A percentile compares a stretch with the other conserved stretches of the same genome.
phyloP scores from a whole-genome alignment of 805 yeast species.

The Nakazawaea anatomiae region DNA sequence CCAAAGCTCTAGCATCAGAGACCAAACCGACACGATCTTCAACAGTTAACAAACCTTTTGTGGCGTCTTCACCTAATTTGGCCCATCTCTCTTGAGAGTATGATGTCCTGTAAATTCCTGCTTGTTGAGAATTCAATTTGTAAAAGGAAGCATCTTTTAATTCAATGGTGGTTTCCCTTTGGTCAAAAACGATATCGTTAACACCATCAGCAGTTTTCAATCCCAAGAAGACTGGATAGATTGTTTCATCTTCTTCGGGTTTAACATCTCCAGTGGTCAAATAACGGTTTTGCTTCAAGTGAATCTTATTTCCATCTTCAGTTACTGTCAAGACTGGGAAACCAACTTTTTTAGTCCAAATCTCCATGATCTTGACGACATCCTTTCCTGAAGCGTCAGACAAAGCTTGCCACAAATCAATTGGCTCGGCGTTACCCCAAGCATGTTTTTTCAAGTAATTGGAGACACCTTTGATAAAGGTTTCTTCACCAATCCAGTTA shows the following conservation, averaged over 20 bases:
- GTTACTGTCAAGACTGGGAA: constrained; percentile 67
- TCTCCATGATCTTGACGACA: constrained; percentile 66
- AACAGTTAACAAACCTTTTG: constrained; percentile 53
- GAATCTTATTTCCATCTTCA: constrained; percentile 47
- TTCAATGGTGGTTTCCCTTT: constrained; percentile 33
- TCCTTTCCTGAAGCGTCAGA: constrained; percentile 67
- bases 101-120: constrained; percentile 71
- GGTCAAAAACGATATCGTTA: constrained; percentile 52
- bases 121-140: constrained; percentile 68
- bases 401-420: constrained; percentile 72
- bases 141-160: constrained; percentile 44
- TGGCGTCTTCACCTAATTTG: constrained; percentile 57
- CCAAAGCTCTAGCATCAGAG: constrained; percentile 71
- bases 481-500: constrained; percentile 73
- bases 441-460: constrained; percentile 68
- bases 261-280: constrained; percentile 73
- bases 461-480: constrained; percentile 74
- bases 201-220: constrained; percentile 52
- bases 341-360: constrained; percentile 78
- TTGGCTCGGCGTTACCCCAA: constrained; percentile 72
- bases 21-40: constrained; percentile 77
- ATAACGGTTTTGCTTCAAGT: constrained; percentile 66
- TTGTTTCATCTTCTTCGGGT: constrained; percentile 62
- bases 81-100: constrained; percentile 66
- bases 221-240: constrained; percentile 70